A percentile compares a stretch with the other conserved stretches of the same genome.
Evolutionary conservation across 2,329 filamentous ascomycete species (phyloP).

Genomic region (Helotiales sp.): DNA sequence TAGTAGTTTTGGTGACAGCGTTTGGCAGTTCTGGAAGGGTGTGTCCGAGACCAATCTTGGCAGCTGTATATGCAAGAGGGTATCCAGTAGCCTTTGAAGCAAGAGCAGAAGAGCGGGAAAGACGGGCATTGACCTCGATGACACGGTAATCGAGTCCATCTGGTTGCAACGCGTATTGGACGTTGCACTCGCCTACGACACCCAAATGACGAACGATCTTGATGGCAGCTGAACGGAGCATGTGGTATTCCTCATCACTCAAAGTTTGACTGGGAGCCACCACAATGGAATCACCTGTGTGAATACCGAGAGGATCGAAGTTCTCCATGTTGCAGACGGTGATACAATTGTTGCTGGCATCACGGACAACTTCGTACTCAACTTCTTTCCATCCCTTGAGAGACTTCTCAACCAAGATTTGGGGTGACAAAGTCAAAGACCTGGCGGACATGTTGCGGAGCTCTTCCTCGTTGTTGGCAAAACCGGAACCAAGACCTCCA

Average conservation of each 20-base stretch:
- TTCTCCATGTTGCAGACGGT: slow-evolving; percentile 99
- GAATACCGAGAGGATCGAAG: slow-evolving; percentile 95
- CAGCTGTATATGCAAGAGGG: slow-evolving; percentile 94
- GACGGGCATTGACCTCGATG: slow-evolving; percentile 98
- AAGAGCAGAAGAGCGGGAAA: slow-evolving; percentile 94
- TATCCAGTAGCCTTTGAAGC: slow-evolving; percentile 99
- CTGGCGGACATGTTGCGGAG: slow-evolving; percentile 91
- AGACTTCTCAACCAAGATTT: slow-evolving; percentile 97
- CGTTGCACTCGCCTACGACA: slow-evolving; percentile 98
- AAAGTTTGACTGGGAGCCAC: slow-evolving; percentile 96
- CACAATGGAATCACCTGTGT: slow-evolving; percentile 98
- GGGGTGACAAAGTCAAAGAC: slow-evolving; percentile 90
- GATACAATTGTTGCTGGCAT: slow-evolving; percentile 98
- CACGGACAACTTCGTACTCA: slow-evolving; percentile 97
- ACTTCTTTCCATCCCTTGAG: slow-evolving; percentile 99
- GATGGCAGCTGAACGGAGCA: slow-evolving; percentile 96
- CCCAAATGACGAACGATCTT: slow-evolving; percentile 98
- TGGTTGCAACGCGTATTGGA: slow-evolving; percentile 95
- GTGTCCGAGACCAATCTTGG: slow-evolving; percentile 97
- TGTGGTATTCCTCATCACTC: slow-evolving; percentile 98
- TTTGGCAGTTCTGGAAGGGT: slow-evolving; percentile 95
- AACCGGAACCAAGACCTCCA: slow-evolving; percentile 93
- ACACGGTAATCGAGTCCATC: slow-evolving; percentile 98
- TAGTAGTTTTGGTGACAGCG: slow-evolving; percentile 97
- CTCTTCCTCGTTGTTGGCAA: slow-evolving; percentile 92